Conservation (phyloP, 192 early-diverging fungal genomes). For the Geranomyces michiganensis region DNA sequence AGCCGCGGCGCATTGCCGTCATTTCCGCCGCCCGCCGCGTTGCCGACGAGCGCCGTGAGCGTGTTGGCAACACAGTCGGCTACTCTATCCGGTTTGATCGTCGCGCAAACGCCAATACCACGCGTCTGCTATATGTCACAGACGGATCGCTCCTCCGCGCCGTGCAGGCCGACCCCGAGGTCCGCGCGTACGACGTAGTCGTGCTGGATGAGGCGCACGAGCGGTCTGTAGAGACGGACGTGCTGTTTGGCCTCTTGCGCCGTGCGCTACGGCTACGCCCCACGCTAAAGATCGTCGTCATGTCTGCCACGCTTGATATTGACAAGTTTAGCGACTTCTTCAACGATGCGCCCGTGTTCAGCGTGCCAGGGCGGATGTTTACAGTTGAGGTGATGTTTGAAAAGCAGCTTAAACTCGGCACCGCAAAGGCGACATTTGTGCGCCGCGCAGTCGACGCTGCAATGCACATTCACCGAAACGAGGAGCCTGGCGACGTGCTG, state of each 20-base stretch:
- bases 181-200: conserved; percentile 47
- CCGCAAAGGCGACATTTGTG: conserved; percentile 46
- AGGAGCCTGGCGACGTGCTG: conserved; percentile 51
- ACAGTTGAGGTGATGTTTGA: conserved; percentile 59
- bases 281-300: conserved; percentile 63
- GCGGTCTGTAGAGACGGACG: conserved; percentile 59
- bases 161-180: conserved; percentile 29
- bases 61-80: conserved; percentile 46
- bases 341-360: conserved; percentile 75
- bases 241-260: conserved; percentile 56
- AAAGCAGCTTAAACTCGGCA: conserved; percentile 48
- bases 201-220: conserved; percentile 66
- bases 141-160: conserved; percentile 57
- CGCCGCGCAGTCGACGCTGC: conserved; percentile 55
- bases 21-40: conserved; percentile 68
- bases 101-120: conserved; percentile 11
- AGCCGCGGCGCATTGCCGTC: conserved; percentile 85
- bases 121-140: conserved; percentile 57
- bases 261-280: conserved; percentile 36
- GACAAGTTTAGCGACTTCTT: conserved; percentile 85
- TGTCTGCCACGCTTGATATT: conserved; percentile 81
- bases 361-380: conserved; percentile 68
- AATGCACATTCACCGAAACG: conserved; percentile 60
- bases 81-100: conserved; percentile 61
- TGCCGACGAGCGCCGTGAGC: conserved; percentile 41